Evolutionary conservation across 2,329 filamentous ascomycete genomes (phyloP), one percentile per base, ranked within the genome.

Genomic region (Aspergillus bombycis): DNA sequence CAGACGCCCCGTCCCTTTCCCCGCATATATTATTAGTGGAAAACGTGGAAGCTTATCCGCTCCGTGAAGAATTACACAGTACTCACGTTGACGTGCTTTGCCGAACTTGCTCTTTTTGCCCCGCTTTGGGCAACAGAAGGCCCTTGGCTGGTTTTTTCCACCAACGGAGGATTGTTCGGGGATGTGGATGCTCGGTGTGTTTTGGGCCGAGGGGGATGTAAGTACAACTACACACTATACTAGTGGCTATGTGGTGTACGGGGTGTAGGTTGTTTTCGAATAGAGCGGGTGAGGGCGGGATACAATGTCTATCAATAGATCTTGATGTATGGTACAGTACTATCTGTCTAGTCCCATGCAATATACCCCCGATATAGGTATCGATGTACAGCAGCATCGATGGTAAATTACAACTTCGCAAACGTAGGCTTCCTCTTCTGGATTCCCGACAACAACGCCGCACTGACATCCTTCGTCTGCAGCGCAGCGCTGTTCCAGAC

Each of bases 401-500:
- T 36, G 10, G 34, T 28, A 19, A 23, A 28, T 48, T 72, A 97
- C 72, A 97, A 79, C 81, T 97, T 98, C 77, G 89, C 89, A 81
- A 96, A 98, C 21, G 83, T 91, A 14, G 93, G 90, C 74, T 87
- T 94, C 68, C 84, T 89, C 85, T 91, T 96, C 78, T 91, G 84
- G 67, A 97, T 76, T 10, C 91, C 91, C 45, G 91, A 92, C 75
- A 91, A 74, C 75, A 97, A 82, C 0, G 94, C 93, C 63, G 85
- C 82, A 73, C 87, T 81, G 50, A 97, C 85, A 82, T 98, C 94
- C 58, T 83, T 82, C 8, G 92, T 91, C 82, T 97, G 94, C 70
- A 97, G 75, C 73, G 91, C 91, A 2, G 88, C 91, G 70, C 88
- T 86, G 74, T 98, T 98, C 94, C 94, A 97, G 1, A 95, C 85